These are phyloP conservation scores for Cystobasidium tubakii DNA, from an alignment of 768 basidiomycete genomes.

Conservation along the genomic window DNA sequence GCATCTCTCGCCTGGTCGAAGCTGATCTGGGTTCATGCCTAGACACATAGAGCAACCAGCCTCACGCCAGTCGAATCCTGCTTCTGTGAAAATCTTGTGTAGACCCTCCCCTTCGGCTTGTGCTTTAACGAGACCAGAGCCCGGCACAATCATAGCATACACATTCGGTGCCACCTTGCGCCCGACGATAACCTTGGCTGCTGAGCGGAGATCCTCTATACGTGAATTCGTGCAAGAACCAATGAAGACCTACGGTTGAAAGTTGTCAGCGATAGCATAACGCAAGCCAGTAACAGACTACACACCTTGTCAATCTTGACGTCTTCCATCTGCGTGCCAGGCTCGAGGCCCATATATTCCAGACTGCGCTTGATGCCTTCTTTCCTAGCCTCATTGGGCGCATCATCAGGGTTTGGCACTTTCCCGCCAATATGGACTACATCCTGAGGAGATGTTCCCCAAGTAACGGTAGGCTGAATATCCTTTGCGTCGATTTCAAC, in stretches of 20 bases:
- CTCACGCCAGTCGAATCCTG: conserved; percentile 91
- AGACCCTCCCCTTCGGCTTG: conserved; percentile 86
- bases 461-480: conserved; percentile 82
- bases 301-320: conserved; percentile 76
- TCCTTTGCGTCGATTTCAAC: conserved; percentile 73
- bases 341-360: conserved; percentile 75
- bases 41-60: conserved; percentile 95
- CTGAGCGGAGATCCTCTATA: conserved; percentile 84
- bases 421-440: conserved; percentile 72
- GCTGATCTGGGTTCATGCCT: conserved; percentile 90
- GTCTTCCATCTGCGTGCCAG: conserved; percentile 72
- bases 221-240: conserved; percentile 93
- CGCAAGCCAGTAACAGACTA: no score
- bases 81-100: conserved; percentile 76
- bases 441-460: conserved; percentile 90
- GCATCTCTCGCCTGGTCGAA: conserved; percentile 71
- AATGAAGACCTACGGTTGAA: no score
- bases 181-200: conserved; percentile 66
- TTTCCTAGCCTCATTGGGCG: conserved; percentile 62
- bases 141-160: conserved; percentile 84
- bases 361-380: conserved; percentile 68
- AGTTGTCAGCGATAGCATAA: no score
- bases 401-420: conserved; percentile 68
- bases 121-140: conserved; percentile 81
- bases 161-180: conserved; percentile 69